phyloP scores from a whole-genome alignment of 495 filamentous ascomycete species.

The Xylaria acuta region DNA sequence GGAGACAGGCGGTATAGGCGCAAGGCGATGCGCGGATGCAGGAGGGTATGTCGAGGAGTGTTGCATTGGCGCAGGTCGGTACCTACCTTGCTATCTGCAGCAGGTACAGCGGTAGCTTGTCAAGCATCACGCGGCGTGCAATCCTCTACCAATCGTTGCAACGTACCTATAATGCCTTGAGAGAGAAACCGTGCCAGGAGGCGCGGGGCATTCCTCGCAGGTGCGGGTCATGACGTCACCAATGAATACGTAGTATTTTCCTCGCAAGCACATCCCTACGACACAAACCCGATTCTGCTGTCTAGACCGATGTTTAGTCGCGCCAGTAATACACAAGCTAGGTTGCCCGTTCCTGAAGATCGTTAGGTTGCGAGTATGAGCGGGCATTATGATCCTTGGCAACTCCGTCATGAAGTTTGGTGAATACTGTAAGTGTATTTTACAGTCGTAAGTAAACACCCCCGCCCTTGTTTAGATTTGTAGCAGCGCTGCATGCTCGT shows the following conservation, averaged over 20 bases:
- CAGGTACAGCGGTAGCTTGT: no score
- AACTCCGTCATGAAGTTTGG: background rate
- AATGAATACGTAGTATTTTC: background rate
- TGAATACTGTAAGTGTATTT: background rate
- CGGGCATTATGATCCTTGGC: background rate
- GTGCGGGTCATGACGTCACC: constrained; percentile 24
- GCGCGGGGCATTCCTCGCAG: background rate
- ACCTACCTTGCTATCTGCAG: background rate
- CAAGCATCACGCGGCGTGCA: constrained; percentile 5
- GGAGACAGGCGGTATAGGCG: constrained; percentile 3
- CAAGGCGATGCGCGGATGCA: background rate
- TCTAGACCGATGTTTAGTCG: background rate
- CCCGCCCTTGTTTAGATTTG: background rate
- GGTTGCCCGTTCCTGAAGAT: constrained; percentile 20
- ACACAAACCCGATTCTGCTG: background rate
- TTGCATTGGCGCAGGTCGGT: background rate
- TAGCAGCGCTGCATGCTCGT: background rate
- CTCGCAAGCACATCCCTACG: background rate
- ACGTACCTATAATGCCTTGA: background rate
- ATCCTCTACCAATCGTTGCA: no score
- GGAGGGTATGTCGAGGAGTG: background rate
- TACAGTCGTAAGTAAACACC: background rate
- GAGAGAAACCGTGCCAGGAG: no score
- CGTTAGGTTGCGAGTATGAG: background rate
- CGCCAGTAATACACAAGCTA: background rate